phyloP scores from a whole-genome alignment of 768 basidiomycete genomes.

The Amylocystis lapponica region DNA sequence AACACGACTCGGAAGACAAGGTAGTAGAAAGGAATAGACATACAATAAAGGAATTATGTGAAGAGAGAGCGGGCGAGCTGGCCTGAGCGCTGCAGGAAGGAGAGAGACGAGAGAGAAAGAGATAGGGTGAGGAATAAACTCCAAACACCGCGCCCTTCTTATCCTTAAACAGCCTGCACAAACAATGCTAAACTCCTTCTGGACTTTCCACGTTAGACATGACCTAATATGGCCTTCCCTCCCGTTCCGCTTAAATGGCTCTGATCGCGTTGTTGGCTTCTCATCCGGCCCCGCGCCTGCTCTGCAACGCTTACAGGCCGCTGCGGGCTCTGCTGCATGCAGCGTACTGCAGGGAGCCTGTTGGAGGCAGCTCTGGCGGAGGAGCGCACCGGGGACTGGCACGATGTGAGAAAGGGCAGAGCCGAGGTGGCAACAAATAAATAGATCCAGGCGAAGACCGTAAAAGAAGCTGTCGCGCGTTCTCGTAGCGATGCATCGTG shows the following conservation, averaged over 20 bases:
- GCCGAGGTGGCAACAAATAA: too few species aligned
- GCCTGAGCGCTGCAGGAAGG: constrained; percentile 19
- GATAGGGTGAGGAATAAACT: constrained; percentile 24
- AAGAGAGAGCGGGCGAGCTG: constrained; percentile 49
- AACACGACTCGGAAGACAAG: constrained; percentile 4
- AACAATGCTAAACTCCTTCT: constrained; percentile 31
- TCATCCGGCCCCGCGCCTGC: neutral
- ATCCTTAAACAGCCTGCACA: constrained; percentile 30
- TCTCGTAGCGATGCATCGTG: too few species aligned
- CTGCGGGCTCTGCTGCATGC: too few species aligned
- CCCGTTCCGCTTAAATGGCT: constrained; percentile 13
- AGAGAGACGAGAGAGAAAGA: constrained; percentile 29
- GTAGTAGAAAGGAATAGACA: constrained; percentile 19
- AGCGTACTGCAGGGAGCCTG: too few species aligned
- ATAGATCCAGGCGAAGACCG: too few species aligned
- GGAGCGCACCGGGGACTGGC: too few species aligned
- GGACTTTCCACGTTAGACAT: constrained; percentile 17
- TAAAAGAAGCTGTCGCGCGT: too few species aligned
- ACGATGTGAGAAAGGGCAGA: too few species aligned
- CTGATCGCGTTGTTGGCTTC: neutral
- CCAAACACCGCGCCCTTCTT: constrained; percentile 30
- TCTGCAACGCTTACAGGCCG: too few species aligned
- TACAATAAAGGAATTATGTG: constrained; percentile 49
- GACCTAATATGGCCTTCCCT: constrained; percentile 12
- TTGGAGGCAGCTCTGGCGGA: too few species aligned